Base-by-base conservation (phyloP, 306 rosid species). In the Adenanthera pavonina region DNA sequence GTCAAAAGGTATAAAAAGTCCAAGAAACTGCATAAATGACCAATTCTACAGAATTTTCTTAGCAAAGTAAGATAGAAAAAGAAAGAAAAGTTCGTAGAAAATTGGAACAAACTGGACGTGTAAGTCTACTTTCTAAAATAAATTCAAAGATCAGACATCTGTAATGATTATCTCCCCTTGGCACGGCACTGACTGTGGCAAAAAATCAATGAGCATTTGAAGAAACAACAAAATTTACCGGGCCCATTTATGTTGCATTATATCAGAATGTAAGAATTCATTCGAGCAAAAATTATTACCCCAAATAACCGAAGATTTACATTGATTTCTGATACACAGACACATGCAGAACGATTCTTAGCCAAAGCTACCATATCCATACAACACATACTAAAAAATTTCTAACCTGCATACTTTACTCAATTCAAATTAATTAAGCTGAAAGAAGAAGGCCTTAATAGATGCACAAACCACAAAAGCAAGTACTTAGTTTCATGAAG, bases 11-110 rank as follows among this genome's bases (percentile, higher is more conserved):
- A 25, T 25, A 47, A 43, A 73, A 75, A 20, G 71, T 78, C 78
- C 78, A n/a, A 57, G 84, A 81, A 82, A 64, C 82, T 75, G 62
- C 72, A 49, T 10, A 79, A 51, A 61, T 16, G 80, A 84, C 76
- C 62, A 72, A 72, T 74, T 84, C 54, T 68, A 61, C 57, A 69
- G 4, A 30, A 80, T 80, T 80, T 80, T 69, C 67, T 59, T 48
- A 15, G n/a, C 77, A 67, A 46, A 70, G n/a, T 57, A 36, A 76
- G 46, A 68, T 5, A 13, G 47, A 33, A 52, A 47, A 38, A 8
- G n/a, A 64, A 20, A 38, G 71, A 65, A 38, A 65, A 35, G 14
- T 65, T 19, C 73, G 20, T 8, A 49, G 47, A 68, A 75, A 75
- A 77, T 77, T 47, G 51, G 60, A 77, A 78, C 35, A 47, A 79